Base-by-base conservation (phyloP, 495 filamentous ascomycete species). In the Penicillium odoratum region DNA sequence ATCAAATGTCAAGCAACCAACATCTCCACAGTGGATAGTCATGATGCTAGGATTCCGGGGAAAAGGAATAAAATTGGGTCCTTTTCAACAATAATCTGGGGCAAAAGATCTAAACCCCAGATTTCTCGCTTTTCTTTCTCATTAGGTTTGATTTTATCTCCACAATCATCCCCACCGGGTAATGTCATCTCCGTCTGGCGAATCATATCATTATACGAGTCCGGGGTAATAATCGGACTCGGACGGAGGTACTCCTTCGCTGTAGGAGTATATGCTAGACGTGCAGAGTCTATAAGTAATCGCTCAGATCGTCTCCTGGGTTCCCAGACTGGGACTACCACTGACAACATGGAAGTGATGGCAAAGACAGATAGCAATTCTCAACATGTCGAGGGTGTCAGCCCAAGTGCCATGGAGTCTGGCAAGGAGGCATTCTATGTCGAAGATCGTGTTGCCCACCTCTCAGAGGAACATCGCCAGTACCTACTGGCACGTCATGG, bases 401-500 rank as follows among this genome's bases (percentile, higher is more conserved):
- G 33, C 47, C 46, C 58, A 10, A 34, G 48, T 26, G 55, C 18
- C 15, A 48, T 61, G 3, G 63, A 68, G 28, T 36, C 63, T 2
- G 60, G 53, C 18, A 61, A 65, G 51, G 56, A 58, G 4, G 53
- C 45, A 8, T 66, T 66, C 31, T 68, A 63, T 18, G 38, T 64
- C 3, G 63, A 68, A 40, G 63, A 68, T 36, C 56, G 58, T 7
- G 30, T 68, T 15, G 59, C 65, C 28, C 57, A 60, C 58, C 59
- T 68, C 11, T 58, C 66, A 0, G 66, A 68, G 49, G 63, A 64
- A 31, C 66, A 68, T 56, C 69, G 74, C 31, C 69, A 78, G 46
- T 81, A 80, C 64, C 68, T 81, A 11, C 60, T 81, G 8, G 49
- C 67, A 15, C 72, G 74, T 36, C 77, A 82, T 73, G 75, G 78